Conservation (phyloP, 305 asterid genomes). For the Fraxinus baroniana region DNA sequence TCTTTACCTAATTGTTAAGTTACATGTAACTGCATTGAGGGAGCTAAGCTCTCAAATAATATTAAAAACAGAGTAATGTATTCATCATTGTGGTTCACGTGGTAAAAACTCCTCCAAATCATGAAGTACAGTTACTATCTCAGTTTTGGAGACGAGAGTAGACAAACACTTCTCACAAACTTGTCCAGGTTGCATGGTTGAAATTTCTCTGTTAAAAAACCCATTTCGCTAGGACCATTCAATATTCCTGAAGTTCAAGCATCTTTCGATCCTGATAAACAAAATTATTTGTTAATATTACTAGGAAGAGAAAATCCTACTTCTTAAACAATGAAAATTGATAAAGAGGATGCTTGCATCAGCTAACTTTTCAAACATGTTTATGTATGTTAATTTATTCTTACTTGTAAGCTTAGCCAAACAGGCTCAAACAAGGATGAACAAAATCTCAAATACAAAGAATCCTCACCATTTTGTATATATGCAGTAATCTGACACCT, state of each 20-base stretch:
- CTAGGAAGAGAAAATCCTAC: neutral
- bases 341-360: neutral
- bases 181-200: constrained; percentile 8
- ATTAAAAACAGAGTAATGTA: no score
- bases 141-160: neutral
- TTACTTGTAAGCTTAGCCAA: neutral
- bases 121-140: neutral
- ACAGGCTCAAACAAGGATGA: neutral
- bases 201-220: constrained; percentile 16
- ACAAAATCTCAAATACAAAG: neutral
- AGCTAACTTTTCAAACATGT: neutral
- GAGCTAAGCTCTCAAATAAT: neutral
- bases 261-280: constrained; percentile 20
- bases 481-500: no score
- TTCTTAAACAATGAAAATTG: neutral
- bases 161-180: neutral
- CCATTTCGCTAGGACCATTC: constrained; percentile 17
- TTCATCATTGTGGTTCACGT: no score
- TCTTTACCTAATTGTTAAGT: neutral
- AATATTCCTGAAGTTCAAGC: neutral
- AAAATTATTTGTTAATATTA: neutral
- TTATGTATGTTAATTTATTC: neutral
- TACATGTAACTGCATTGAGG: neutral
- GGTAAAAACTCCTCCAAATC: neutral
- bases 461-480: neutral